Evolutionary conservation across 345 rosid genomes (phyloP), one percentile per base, ranked within the genome.

Genomic region (Carallia pectinifolia): DNA sequence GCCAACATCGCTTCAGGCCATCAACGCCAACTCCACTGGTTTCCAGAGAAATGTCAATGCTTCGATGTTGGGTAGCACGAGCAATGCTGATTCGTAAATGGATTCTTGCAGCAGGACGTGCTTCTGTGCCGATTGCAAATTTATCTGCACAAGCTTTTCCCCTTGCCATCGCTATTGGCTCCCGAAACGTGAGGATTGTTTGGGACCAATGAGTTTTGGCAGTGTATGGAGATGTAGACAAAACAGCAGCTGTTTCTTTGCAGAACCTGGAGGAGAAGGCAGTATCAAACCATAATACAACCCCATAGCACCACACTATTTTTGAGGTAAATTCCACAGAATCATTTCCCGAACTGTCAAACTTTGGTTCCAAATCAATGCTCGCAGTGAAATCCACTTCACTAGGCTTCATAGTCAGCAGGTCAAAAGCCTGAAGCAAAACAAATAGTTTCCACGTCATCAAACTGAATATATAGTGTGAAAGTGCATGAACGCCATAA

Each of bases 171-270:
- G 90, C 87, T 76, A 92, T 86, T 30, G 99, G 98, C 65, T 95
- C 92, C 56, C 48, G 75, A 66, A 95, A 92, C 4, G 97, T 92
- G 72, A 95, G 76, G 67, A 95, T 77, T 6, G 99, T 95, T 72
- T 95, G 99, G 4, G 89, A 73, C 99, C 98, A 95, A 53, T 95
- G 99, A 13, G 99, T 95, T 81, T 80, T 86, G 52, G 89, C 87
- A 61, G 90, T 86, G 72, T 76, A 81, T 0, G 98, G 99, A 15
- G 99, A 92, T 59, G 99, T 90, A 15, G 99, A 89, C 76, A 95
- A 75, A 44, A 87, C 74, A 15, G 86, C 80, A 17, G 98, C 89
- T 48, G 72, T 80, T 77, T 92, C 96, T 86, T 82, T 90, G 90
- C 99, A 95, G 85, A 90, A 92, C 71, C 98, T 84, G 77, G 71